Base-by-base conservation (phyloP, 441 rosid genomes). In the Euphorbia neoarborescens region DNA sequence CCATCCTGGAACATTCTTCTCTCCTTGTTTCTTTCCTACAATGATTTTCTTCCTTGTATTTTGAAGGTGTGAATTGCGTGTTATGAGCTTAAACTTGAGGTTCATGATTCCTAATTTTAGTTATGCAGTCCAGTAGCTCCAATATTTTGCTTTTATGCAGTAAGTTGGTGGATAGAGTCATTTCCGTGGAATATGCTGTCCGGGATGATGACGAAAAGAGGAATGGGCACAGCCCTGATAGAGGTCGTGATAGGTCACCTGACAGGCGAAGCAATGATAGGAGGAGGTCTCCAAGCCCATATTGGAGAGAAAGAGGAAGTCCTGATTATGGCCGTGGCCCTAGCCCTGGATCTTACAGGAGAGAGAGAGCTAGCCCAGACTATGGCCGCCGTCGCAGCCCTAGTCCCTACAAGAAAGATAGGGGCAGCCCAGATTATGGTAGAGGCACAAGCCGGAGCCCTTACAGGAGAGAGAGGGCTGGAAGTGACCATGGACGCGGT, bases 141-240 rank as follows among this genome's bases (percentile, higher is more conserved):
- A 48, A n/a, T 9, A 38, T 51, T 46, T 48, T 48, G 7, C 34
- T 50, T 54, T 5, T 68, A 2, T 86, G 80, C 90, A 91, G 97
- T 85, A 91, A 91, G 87, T 78, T 91, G 86, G 76, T 83, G 86
- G 98, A 88, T 70, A 87, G 93, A 71, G 93, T 91, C 63, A 91
- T 94, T 76, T 87, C 97, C 0, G 98, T 94, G 75, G 98, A 90
- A 80, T 94, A 85, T 88, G 97, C 98, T 0, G 84, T 81, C 25
- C 85, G 90, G 73, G 98, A 90, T 80, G 97, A 91, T 51, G 94
- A 88, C 82, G 94, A 89, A 9, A 85, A 84, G 62, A 86, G 70
- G 54, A 84, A 82, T 73, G 97, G 91, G 4, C 68, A 81, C 65
- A 89, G 91, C 73, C 97, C 98, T 60, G 97, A 88, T 7, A 84